A percentile compares a stretch with the other conserved stretches of the same genome.
phyloP scores from a whole-genome alignment of 2,329 filamentous ascomycete genomes.

The Elsinoe fawcettii region DNA sequence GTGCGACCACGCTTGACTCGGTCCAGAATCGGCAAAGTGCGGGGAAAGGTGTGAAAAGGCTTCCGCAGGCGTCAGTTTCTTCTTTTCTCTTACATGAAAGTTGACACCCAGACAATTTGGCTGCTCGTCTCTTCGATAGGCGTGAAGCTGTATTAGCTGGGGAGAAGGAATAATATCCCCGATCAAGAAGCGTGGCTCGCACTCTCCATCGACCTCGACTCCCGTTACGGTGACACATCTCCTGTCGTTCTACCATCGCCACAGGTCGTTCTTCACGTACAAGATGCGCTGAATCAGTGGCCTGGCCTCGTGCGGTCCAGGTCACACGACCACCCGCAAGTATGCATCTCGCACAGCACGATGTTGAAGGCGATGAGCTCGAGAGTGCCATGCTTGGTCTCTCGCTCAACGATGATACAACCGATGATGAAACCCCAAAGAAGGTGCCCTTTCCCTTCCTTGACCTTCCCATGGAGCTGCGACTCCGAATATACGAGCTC shows the following conservation, averaged over 20 bases:
- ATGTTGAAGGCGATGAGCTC: constrained; percentile 21
- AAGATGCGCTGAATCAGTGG: constrained; percentile 16
- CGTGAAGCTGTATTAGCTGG: constrained; percentile 49
- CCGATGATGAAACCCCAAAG: constrained; percentile 14
- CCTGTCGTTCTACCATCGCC: not conserved
- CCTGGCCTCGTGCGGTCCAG: constrained; percentile 11
- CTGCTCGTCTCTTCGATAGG: constrained; percentile 35
- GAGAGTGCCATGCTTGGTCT: constrained; percentile 21
- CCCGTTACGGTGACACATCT: constrained; percentile 27
- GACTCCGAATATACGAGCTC: constrained; percentile 59
- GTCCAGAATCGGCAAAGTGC: not conserved
- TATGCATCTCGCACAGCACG: constrained; percentile 21
- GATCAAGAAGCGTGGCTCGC: constrained; percentile 31
- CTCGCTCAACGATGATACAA: constrained; percentile 10
- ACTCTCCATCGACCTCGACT: constrained; percentile 23
- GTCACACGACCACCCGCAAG: constrained; percentile 8
- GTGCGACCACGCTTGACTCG: not conserved
- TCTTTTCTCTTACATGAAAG: constrained; percentile 28
- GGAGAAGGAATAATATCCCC: constrained; percentile 36
- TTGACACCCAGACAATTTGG: constrained; percentile 49
- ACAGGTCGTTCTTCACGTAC: constrained; percentile 3
- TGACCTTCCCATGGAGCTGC: constrained; percentile 60
- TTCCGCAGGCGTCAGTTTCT: constrained; percentile 15
- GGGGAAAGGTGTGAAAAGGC: constrained; percentile 7
- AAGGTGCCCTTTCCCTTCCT: constrained; percentile 55